Base-by-base conservation (phyloP, 768 basidiomycete genomes). In the Mycena kentingensis region DNA sequence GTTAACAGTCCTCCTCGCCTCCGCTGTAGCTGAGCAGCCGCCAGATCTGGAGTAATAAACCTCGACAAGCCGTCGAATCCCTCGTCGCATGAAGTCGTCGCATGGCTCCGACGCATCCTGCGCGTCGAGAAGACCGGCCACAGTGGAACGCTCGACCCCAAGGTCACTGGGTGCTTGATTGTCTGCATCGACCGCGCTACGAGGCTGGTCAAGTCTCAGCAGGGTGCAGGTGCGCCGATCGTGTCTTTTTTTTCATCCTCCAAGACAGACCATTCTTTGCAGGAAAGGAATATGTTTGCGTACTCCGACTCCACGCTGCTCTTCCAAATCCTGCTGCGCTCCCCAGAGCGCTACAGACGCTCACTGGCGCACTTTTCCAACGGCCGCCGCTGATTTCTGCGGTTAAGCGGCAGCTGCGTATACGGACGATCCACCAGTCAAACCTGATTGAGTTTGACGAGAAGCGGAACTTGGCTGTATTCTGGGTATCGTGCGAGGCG, bases 131-230 rank as follows among this genome's bases (percentile, higher is more conserved):
- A 99, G 75, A 99, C 97, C 0, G 97, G 97, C 35, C 97, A 99
- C 74, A 97, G 94, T 54, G 97, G 97, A 60, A 99, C 97, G 37
- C 82, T 99, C 41, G 97, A 99, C 70, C 97, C 97, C 42, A 99
- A 99, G 71, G 97, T 99, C 60, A 99, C 97, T 46, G 97, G 97
- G 13, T 99, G 97, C 73, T 70, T 99, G 61, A 98, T 98, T 65
- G 97, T 99, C 35, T 99, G 97, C 70, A 97, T 99, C 68, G 97
- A 99, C 76, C 91, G 96, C 50, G 97, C 97, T 12, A 99, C 97
- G 6, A 81, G 97, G 62, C 77, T 99, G 27, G 97, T 99, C 26
- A 99, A 99, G 74, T 95, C 93, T 27, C 97, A 99, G 70, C 97
- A 99, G 70, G 93, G 94, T 45, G 97, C 96, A 72, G 95, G 95